These are phyloP conservation scores for Cytidiella melzeri DNA, from an alignment of 768 basidiomycete genomes.

Conservation along the genomic window DNA sequence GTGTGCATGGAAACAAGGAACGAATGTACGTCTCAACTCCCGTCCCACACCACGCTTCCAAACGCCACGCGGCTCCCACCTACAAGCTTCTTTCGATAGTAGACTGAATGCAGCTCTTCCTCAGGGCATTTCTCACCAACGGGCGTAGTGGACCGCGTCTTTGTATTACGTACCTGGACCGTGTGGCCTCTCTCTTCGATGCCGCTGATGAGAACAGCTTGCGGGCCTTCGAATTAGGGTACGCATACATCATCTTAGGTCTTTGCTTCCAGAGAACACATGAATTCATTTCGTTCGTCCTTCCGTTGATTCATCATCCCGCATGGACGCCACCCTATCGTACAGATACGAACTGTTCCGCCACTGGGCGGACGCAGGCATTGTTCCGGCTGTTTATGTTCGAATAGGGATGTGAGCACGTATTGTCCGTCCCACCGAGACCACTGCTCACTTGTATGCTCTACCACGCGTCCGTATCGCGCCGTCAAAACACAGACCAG, in stretches of 20 bases:
- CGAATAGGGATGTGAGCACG: conserved; percentile 55
- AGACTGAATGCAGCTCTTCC: conserved; percentile 1
- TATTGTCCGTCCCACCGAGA: background rate
- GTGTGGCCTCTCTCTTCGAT: conserved; percentile 66
- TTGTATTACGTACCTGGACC: conserved; percentile 63
- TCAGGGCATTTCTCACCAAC: conserved; percentile 47
- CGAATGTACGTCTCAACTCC: conserved; percentile 43
- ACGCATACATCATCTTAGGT: conserved; percentile 14
- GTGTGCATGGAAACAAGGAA: conserved; percentile 48
- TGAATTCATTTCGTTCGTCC: too few relatives aligned
- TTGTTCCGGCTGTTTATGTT: conserved; percentile 54
- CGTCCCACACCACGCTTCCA: background rate
- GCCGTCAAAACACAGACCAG: conserved; percentile 35
- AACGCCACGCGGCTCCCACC: background rate
- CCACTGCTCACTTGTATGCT: background rate
- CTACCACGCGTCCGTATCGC: background rate
- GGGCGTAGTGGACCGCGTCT: conserved; percentile 56
- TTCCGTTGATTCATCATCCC: too few relatives aligned
- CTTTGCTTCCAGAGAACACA: too few relatives aligned
- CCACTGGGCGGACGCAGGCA: conserved; percentile 53
- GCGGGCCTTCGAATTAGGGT: conserved; percentile 77
- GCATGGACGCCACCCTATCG: too few relatives aligned
- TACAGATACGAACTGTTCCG: conserved; percentile 60
- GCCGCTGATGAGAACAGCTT: conserved; percentile 59
- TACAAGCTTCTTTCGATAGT: background rate